Base-by-base conservation (phyloP, 208 protist species). In the Leishmania martiniquensis region DNA sequence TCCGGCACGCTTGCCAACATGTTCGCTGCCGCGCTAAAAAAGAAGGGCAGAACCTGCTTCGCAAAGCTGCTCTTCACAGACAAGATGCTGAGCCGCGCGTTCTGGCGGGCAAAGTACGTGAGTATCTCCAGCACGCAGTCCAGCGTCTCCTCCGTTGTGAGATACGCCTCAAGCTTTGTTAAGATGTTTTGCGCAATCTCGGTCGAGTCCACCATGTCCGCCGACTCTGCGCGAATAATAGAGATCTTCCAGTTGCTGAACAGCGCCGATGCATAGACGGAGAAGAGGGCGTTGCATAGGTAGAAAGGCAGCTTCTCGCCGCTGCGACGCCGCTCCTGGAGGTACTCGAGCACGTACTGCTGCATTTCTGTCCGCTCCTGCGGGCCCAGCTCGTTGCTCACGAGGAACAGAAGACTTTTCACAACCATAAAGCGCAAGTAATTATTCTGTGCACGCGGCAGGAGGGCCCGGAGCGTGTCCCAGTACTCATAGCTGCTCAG, bases 361-460 rank as follows among this genome's bases (percentile, higher is more conserved):
- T 92, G 86, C 81, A 94, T 89, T 51, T 94, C 87, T 13, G 80
- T 78, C 25, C 94, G 84, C 81, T 97, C 92, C 51, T 93, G 84
- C 37, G 94, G 91, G 4, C 92, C 94, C 22, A 97, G 72, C 75
- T 97, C 94, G 79, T 97, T 97, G 74, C 81, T 91, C 75, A 97
- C 94, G 39, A 97, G 87, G 70, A 96, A 97, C 45, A 88, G 83
- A 52, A 95, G 90, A 29, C 89, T 92, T 81, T 97, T 97, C 37
- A 82, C 82, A 29, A 93, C 79, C n/a, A 97, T 85, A 72, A 96
- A 97, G 29, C 88, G 94, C 55, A 96, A 78, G 57, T 94, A 94
- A 60, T 95, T 94, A 70, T 85, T 92, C 60, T 78, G 65, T 20
- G 68, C 83, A 7, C 69, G 72, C 22, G 88, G 88, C 13, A 97